phyloP scores from a whole-genome alignment of 768 basidiomycete species.

The Nevesoporus exiguus region DNA sequence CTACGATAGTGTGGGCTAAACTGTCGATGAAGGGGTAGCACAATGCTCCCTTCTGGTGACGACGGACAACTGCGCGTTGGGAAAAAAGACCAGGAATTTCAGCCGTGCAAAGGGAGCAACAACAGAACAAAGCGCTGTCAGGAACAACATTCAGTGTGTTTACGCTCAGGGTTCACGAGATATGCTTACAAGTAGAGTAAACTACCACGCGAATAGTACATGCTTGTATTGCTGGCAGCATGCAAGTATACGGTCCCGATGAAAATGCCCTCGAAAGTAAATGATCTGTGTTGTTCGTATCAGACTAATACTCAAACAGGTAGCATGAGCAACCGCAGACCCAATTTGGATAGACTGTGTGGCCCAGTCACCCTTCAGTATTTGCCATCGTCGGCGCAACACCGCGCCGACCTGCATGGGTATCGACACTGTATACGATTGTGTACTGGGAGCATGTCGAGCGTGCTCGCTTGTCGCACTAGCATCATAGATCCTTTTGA shows the following conservation, averaged over 20 bases:
- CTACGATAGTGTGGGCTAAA: slow-evolving; percentile 43
- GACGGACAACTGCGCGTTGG: slow-evolving; percentile 41
- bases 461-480: slow-evolving; percentile 54
- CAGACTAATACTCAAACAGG: slow-evolving; percentile 4
- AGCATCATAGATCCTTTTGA: slow-evolving; percentile 40
- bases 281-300: slow-evolving; percentile 34
- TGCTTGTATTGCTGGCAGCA: slow-evolving; percentile 32
- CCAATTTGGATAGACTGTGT: slow-evolving; percentile 34
- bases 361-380: slow-evolving; percentile 40
- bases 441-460: slow-evolving; percentile 38
- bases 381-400: slow-evolving; percentile 43
- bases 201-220: slow-evolving; percentile 60
- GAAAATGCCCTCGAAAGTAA: slow-evolving; percentile 19
- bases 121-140: slow-evolving; percentile 47
- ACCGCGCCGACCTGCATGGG: slow-evolving; percentile 44
- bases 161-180: neutral
- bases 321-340: slow-evolving; percentile 21
- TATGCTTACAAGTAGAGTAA: slow-evolving; percentile 66
- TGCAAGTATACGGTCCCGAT: slow-evolving; percentile 41
- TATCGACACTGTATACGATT: slow-evolving; percentile 45
- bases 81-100: slow-evolving; percentile 46
- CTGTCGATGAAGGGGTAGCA: slow-evolving; percentile 48
- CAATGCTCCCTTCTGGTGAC: slow-evolving; percentile 43
- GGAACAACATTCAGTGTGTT: slow-evolving; percentile 7
- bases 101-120: slow-evolving; percentile 50